Evolutionary conservation across 352 stramenopile species (phyloP).

Genomic region (Phytopythium litorale): DNA sequence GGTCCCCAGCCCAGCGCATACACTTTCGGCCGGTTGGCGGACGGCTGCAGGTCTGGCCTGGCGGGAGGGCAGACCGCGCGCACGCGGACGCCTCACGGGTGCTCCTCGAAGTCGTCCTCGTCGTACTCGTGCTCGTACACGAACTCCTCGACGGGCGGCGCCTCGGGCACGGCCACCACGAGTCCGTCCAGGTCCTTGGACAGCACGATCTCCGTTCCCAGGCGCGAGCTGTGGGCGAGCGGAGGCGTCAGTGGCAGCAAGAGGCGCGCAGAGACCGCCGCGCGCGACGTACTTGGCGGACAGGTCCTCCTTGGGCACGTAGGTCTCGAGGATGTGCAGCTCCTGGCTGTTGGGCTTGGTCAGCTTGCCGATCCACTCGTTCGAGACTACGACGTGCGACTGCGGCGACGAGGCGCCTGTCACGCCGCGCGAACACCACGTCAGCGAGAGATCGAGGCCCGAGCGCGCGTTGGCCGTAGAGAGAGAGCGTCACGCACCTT

Average conservation of each 20-base stretch:
- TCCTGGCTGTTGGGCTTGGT: slow-evolving; percentile 63
- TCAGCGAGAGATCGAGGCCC: background rate
- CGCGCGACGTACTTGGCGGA: slow-evolving; percentile 57
- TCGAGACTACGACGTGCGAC: slow-evolving; percentile 86
- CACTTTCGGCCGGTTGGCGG: background rate
- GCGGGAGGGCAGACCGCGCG: background rate
- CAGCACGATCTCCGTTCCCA: slow-evolving; percentile 86
- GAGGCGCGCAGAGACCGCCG: background rate
- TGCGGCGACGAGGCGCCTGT: slow-evolving; percentile 61
- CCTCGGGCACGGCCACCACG: slow-evolving; percentile 83
- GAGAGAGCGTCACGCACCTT: slow-evolving; percentile 26
- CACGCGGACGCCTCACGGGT: slow-evolving; percentile 18
- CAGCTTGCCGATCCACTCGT: slow-evolving; percentile 86
- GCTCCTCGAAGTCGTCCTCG: slow-evolving; percentile 69
- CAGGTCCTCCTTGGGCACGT: slow-evolving; percentile 78
- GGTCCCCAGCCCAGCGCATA: background rate
- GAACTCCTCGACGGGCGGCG: slow-evolving; percentile 79
- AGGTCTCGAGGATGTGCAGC: slow-evolving; percentile 70
- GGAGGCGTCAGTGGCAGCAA: slow-evolving; percentile 3
- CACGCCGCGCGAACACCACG: background rate
- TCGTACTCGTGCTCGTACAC: slow-evolving; percentile 86
- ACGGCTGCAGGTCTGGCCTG: background rate
- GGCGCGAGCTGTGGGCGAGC: slow-evolving; percentile 50
- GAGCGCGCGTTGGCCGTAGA: background rate
- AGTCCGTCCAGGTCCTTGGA: slow-evolving; percentile 84